Base-by-base conservation (phyloP, 2,329 filamentous ascomycete species). In the Trichoderma cornu-damae region DNA sequence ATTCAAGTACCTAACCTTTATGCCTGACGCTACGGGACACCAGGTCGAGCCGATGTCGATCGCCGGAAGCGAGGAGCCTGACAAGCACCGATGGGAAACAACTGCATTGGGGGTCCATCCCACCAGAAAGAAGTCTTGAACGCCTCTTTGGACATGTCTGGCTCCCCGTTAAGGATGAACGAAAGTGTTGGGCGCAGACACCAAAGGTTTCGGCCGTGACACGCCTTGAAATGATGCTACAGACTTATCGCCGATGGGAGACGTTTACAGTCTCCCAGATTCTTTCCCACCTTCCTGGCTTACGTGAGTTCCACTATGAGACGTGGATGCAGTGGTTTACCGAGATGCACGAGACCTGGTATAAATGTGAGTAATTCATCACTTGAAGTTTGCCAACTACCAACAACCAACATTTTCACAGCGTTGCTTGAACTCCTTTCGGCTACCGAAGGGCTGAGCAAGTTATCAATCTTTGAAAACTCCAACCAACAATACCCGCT, bases 221-320 rank as follows among this genome's bases (percentile, higher is more conserved):
- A 34, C 38, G 49, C 18, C 49, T 52, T 52, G 26, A 52, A 52
- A 34, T 52, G 28, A 52, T 26, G 37, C 70, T 70, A 60, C 72
- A 74, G 60, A 73, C 60, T 60, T 69, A 70, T 57, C 66, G 69
- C 60, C 63, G 67, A 65, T 73, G 69, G 69, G 69, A 67, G 51
- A 67, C 66, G 34, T 20, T 49, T 20, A 61, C 67, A 30, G 63
- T 74, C 24, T 61, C 62, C 28, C 61, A 68, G 12, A 71, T 74
- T 63, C 62, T 74, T 58, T 60, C 67, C 9, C 67, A 67, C 44
- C 66, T 73, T 58, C 68, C 72, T 12, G 67, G 65, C 55, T 57
- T 75, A 50, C 65, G 68, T 61, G 69, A 75, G 60, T 61, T 75
- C 61, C 66, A 67, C 52, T 73, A 72, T 61, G 70, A 74, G 61